Percentiles rank a stretch among this genome's conserved stretches.
phyloP scores from a whole-genome alignment of 495 filamentous ascomycete genomes.

The Neurospora intermedia region DNA sequence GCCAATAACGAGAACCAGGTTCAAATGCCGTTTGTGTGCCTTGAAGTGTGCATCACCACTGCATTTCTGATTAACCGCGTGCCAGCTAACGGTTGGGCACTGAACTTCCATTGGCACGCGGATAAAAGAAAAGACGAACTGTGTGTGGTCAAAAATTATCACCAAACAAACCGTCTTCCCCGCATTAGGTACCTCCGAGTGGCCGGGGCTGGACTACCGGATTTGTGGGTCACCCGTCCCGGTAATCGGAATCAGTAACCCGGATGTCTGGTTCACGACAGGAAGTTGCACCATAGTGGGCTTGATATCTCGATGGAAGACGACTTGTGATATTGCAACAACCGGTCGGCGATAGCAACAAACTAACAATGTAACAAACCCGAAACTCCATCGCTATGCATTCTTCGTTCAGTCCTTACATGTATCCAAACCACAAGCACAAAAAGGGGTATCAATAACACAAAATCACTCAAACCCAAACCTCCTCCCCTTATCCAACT shows the following conservation, averaged over 20 bases:
- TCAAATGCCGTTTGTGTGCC: background rate
- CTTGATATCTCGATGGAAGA: background rate
- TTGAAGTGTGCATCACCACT: background rate
- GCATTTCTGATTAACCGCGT: background rate
- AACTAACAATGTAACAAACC: background rate
- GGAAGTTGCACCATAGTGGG: background rate
- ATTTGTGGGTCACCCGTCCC: background rate
- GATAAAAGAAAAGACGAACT: too few species aligned
- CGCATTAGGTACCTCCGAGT: background rate
- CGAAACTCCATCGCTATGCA: background rate
- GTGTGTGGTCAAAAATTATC: too few species aligned
- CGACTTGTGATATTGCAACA: background rate
- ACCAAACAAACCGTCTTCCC: background rate
- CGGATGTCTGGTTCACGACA: background rate
- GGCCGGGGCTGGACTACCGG: background rate
- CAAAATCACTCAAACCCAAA: slow-evolving; percentile 10
- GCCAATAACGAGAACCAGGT: background rate
- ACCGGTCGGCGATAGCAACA: background rate
- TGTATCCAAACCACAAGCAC: background rate
- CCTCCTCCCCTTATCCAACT: slow-evolving; percentile 19
- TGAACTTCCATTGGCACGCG: too few species aligned
- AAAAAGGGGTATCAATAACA: background rate
- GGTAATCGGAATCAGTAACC: background rate
- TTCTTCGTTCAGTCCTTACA: background rate
- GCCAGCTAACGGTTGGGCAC: too few species aligned